Conservation (phyloP, 257 asterid species). For the Jacaranda copaia region DNA sequence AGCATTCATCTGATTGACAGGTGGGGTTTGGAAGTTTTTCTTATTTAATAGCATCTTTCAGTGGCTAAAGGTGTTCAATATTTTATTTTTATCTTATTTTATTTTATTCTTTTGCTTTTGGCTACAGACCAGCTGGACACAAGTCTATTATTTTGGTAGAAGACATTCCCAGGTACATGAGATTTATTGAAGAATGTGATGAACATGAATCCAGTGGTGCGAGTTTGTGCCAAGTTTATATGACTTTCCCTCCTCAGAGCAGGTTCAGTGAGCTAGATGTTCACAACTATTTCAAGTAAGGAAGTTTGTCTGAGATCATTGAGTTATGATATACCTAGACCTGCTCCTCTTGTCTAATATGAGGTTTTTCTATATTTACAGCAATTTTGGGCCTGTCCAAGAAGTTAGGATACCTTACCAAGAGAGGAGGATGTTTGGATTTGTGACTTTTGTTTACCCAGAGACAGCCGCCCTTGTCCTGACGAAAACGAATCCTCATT, state of each 20-base stretch:
- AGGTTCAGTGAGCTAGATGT: constrained; percentile 35
- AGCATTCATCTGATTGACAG: constrained; percentile 35
- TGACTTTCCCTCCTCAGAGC: constrained; percentile 45
- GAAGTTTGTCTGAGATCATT: background rate
- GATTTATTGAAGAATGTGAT: constrained; percentile 9
- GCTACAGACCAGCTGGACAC: constrained; percentile 39
- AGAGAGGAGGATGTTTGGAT: constrained; percentile 75
- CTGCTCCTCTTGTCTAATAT: background rate
- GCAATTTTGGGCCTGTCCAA: constrained; percentile 62
- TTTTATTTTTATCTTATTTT: background rate
- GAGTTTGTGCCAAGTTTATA: constrained; percentile 37
- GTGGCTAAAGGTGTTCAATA: background rate
- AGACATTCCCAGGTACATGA: constrained; percentile 29
- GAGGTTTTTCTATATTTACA: constrained; percentile 2
- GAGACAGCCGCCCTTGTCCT: constrained; percentile 68
- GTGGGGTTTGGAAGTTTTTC: background rate
- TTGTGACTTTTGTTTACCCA: constrained; percentile 66
- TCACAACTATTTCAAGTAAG: constrained; percentile 40
- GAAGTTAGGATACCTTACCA: constrained; percentile 77
- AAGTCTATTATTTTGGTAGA: constrained; percentile 37
- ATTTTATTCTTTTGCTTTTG: background rate
- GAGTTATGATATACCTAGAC: background rate
- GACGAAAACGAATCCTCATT: constrained; percentile 78
- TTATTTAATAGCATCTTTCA: background rate
- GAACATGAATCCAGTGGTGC: background rate